A percentile compares a stretch with the other conserved stretches of the same genome.
These are phyloP conservation scores for Alternaria ethzedia DNA, from an alignment of 2,329 filamentous ascomycete species.

Conservation along the genomic window DNA sequence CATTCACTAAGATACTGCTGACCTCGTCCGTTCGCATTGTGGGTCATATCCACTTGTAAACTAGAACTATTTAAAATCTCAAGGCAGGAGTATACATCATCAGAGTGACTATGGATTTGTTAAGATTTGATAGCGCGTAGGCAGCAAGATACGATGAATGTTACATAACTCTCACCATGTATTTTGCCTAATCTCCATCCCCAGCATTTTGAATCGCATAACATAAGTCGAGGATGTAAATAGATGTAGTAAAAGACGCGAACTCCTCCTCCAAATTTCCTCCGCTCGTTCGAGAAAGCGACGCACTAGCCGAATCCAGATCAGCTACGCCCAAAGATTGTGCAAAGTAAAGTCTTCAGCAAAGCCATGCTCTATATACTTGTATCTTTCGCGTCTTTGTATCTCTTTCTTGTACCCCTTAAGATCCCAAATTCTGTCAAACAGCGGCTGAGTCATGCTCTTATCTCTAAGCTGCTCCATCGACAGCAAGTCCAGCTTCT, in stretches of 20 bases:
- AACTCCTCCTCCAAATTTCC: background rate
- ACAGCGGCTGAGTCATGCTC: background rate
- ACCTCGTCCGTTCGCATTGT: too few species aligned
- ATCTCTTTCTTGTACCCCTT: background rate
- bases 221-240: background rate
- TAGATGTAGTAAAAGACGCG: background rate
- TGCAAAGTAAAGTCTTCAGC: background rate
- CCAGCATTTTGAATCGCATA: background rate
- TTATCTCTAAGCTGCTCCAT: background rate
- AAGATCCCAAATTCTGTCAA: background rate
- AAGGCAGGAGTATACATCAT: too few species aligned
- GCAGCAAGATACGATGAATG: too few species aligned
- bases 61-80: fast-evolving
- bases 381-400: background rate
- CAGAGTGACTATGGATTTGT: too few species aligned
- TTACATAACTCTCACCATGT: too few species aligned
- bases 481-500: background rate
- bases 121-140: too few species aligned
- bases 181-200: background rate
- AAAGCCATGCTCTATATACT: background rate
- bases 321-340: background rate
- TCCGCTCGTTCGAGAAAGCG: background rate
- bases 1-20: too few species aligned
- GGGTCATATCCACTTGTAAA: too few species aligned
- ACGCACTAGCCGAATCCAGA: background rate